Percentiles rank a stretch among this genome's conserved stretches.
Evolutionary conservation across 371 early-diverging fungal species (phyloP).

Genomic region (Batkoa obscura): DNA sequence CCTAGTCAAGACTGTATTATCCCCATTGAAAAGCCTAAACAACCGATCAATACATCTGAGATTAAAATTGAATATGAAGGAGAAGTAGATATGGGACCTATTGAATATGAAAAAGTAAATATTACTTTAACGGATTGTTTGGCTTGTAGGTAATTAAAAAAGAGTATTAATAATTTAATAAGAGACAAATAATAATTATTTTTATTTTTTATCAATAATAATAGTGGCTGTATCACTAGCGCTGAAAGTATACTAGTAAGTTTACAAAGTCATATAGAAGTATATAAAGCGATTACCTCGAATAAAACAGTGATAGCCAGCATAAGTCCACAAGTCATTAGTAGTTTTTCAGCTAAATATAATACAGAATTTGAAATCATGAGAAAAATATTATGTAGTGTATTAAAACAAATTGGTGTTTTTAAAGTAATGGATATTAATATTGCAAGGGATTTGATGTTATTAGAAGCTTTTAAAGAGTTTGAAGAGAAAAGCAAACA

Average conservation of each 20-base stretch:
- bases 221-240: conserved; percentile 90
- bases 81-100: conserved; percentile 59
- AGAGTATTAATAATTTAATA: background rate
- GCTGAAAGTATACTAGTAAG: conserved; percentile 86
- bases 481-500: conserved; percentile 33
- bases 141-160: conserved; percentile 64
- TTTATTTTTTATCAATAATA: background rate
- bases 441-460: conserved; percentile 64
- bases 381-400: no score
- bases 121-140: conserved; percentile 89
- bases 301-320: conserved; percentile 29
- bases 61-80: conserved; percentile 44
- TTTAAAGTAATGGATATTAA: conserved; percentile 73
- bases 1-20: conserved; percentile 92
- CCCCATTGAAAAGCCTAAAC: conserved; percentile 60
- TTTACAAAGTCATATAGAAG: conserved; percentile 76
- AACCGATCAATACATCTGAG: conserved; percentile 20
- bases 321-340: conserved; percentile 1
- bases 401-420: no score
- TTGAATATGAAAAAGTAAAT: conserved; percentile 59
- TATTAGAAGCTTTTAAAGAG: conserved; percentile 71
- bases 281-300: conserved; percentile 45
- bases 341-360: no score
- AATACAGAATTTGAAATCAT: no score
- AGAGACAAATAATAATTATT: background rate